Evolutionary conservation across 1,139 yeast species (phyloP), one percentile per base, ranked within the genome.

Genomic region (Candida sanyaensis): DNA sequence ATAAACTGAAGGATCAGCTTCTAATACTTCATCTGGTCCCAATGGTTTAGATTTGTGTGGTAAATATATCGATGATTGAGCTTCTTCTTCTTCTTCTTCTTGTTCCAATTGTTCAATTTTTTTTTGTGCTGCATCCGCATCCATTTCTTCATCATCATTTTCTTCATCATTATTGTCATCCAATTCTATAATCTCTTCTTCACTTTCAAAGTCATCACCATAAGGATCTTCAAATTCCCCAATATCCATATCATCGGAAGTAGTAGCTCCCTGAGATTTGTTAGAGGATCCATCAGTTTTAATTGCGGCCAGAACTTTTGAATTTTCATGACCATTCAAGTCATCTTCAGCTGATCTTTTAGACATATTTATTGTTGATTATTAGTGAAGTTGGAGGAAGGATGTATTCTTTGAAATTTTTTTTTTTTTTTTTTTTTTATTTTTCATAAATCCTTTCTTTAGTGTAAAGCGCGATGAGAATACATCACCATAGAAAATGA

Each of bases 171-270:
- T 89, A 34, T 76, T 81, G 13, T 84, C 82, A 57, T 86, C 93
- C 31, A 88, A 69, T 64, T 87, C 91, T 44, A 89, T 86, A 64
- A 87, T 86, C 62, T 88, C 96, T 49, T 89, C 97, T 58, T 93
- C 98, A 68, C 95, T 86, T 63, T 91, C 98, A 59, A 85, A 89
- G 55, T 93, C 97, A 66, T 92, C 99, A 46, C 96, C 96, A 59
- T 89, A 90, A 32, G 96, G 91, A 66, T 89, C 97, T 67, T 91
- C 97, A 65, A 89, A 88, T 61, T 88, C 96, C 32, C 96, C 97
- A 84, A 88, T 83, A 27, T 86, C 90, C 40, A 73, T 75, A 49
- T 83, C 73, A 13, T 62, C 60, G 26, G 64, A 85, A 9, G 59
- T 68, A 27, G 64, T 86, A 9, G 60, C 68, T 34, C 55, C 59